Evolutionary conservation across 2,329 filamentous ascomycete species (phyloP).

Genomic region (Periconia macrospinosa): DNA sequence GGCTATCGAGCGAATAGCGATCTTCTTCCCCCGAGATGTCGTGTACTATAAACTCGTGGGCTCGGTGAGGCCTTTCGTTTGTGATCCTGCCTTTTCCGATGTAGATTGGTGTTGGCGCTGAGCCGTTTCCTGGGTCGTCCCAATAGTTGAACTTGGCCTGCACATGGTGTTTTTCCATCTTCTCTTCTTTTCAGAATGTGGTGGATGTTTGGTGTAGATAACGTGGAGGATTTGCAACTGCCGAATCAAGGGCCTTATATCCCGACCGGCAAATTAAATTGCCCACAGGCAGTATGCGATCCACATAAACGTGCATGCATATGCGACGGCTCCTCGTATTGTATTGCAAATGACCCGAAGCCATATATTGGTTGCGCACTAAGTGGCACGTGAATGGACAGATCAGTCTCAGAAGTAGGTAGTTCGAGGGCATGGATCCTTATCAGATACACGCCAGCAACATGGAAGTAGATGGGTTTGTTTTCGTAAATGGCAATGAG

Average conservation of each 20-base stretch:
- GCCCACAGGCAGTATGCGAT: conserved; percentile 9
- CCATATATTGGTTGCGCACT: neutral
- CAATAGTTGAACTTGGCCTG: conserved; percentile 25
- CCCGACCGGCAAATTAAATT: conserved; percentile 12
- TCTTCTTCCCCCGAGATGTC: conserved; percentile 25
- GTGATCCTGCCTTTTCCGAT: conserved; percentile 26
- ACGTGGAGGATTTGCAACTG: conserved; percentile 9
- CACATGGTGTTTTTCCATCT: conserved; percentile 19
- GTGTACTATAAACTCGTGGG: conserved; percentile 20
- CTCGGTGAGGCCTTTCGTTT: conserved; percentile 22
- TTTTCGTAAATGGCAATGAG: conserved; percentile 7
- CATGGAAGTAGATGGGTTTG: conserved; percentile 14
- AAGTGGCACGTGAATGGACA: neutral
- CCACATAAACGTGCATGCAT: neutral
- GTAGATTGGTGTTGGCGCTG: conserved; percentile 21
- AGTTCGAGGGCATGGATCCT: neutral
- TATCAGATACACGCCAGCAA: neutral
- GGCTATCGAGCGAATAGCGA: conserved; percentile 18
- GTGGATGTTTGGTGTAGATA: neutral
- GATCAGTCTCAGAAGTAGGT: neutral
- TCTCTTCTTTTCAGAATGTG: neutral
- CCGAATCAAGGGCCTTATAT: conserved; percentile 9
- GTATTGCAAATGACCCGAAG: neutral
- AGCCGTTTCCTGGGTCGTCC: conserved; percentile 26
- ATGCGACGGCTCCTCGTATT: neutral